Conservation (phyloP, 352 stramenopile genomes). For the Pythium diclinum region DNA sequence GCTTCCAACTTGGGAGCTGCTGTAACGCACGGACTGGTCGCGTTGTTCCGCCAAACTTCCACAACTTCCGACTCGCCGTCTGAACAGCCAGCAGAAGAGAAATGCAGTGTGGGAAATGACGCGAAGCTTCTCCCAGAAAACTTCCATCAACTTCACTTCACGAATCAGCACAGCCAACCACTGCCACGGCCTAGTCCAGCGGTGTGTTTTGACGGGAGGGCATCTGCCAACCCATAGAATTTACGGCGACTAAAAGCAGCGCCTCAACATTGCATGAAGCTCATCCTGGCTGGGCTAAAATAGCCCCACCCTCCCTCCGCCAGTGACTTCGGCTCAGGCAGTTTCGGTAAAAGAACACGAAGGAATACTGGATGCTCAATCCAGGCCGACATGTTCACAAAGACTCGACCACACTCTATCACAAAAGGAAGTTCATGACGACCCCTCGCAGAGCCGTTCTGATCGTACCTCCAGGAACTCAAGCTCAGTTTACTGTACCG, state of each 20-base stretch:
- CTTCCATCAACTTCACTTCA: not conserved
- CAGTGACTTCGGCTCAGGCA: not conserved
- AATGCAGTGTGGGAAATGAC: not conserved
- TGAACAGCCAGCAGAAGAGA: conserved; percentile 1
- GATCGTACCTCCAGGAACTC: too few species aligned
- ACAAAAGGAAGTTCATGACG: not conserved
- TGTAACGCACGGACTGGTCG: conserved; percentile 3
- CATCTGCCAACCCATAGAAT: not conserved
- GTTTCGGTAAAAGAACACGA: not conserved
- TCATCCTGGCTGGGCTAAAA: too few species aligned
- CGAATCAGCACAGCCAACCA: not conserved
- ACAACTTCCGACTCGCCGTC: not conserved
- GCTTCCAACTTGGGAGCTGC: not conserved
- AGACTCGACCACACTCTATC: not conserved
- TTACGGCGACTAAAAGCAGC: not conserved
- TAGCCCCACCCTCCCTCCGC: too few species aligned
- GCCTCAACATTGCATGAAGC: not conserved
- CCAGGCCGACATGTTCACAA: not conserved
- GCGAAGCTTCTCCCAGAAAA: not conserved
- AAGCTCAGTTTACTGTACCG: too few species aligned
- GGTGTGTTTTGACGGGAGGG: not conserved
- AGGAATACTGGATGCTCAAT: not conserved
- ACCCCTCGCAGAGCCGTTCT: not conserved
- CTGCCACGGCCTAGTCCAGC: not conserved
- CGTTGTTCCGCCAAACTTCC: conserved; percentile 16